phyloP scores from a whole-genome alignment of 129 eudicot genomes.

The Centrapalus pauciflorus region DNA sequence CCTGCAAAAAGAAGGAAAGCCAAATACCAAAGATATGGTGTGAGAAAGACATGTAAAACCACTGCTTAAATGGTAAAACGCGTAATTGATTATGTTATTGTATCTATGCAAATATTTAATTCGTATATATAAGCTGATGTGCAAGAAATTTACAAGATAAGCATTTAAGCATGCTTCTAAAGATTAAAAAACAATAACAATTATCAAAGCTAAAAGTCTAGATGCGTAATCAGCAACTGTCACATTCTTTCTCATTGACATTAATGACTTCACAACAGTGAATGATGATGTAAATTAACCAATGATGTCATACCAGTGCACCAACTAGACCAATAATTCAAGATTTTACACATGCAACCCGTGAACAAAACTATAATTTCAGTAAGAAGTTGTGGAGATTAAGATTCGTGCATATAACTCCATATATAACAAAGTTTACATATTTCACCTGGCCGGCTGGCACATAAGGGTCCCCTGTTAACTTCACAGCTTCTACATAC shows the following conservation, averaged over 20 bases:
- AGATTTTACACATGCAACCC: background rate
- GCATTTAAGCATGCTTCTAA: background rate
- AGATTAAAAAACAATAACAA: no score
- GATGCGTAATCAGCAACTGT: background rate
- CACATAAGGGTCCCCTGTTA: slow-evolving; percentile 72
- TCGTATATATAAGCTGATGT: background rate
- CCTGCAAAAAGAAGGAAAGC: no score
- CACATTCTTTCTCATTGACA: background rate
- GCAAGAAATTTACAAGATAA: background rate
- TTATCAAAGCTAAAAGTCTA: background rate
- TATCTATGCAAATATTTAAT: no score
- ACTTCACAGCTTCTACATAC: slow-evolving; percentile 74
- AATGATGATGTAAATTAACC: background rate
- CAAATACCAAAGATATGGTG: no score
- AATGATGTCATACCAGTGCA: no score
- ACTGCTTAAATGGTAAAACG: no score
- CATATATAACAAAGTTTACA: background rate
- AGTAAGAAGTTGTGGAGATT: background rate
- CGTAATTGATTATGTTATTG: no score
- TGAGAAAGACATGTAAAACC: no score
- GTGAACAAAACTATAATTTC: background rate
- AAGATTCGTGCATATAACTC: background rate
- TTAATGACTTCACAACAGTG: background rate
- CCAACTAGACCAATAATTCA: background rate
- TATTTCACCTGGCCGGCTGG: slow-evolving; percentile 79